Base-by-base conservation (phyloP, 2,329 filamentous ascomycete genomes). In the Cercospora sp. region DNA sequence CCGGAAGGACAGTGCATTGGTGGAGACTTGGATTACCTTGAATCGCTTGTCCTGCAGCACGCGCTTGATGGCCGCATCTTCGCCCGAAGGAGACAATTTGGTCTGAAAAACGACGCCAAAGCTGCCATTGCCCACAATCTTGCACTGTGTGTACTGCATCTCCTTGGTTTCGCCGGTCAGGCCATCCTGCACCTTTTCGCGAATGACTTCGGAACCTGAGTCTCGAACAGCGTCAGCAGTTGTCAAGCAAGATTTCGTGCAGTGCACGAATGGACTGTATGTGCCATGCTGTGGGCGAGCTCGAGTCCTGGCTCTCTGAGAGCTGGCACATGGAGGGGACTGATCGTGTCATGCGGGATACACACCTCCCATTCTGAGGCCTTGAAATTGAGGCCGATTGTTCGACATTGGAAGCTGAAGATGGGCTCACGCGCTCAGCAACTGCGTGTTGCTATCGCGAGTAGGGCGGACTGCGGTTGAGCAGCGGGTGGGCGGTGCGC, bases 21-120 rank as follows among this genome's bases (percentile, higher is more conserved):
- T 3, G 20, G 48, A 63, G 48, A 60, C 39, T 28, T 33, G 48
- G 51, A 69, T 64, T 63, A 96, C 95, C 92, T 99, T 99, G 90
- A 99, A 99, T 79, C 95, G 90, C 87, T 99, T 99, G 86, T 99
- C 95, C 80, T 99, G 95, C 67, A 99, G 87, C 69, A 99, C 95
- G 76, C 95, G 91, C 87, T 99, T 99, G 86, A 99, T 99, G 80
- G 95, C 95, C 64, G 95, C 95, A 83, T 99, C 95, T 82, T 99
- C 95, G 72, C 94, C 94, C 72, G 92, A 95, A n/a, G 95, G 95
- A 69, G 94, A 94, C 77, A 99, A 87, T 85, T 98, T 98, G 67
- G 95, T 99, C 84, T 99, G 95, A 82, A 99, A 99, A 72, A 99
- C 95, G 61, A 99, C 94, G 73, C 95, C 95, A 76, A 99, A 99